A percentile compares a stretch with the other conserved stretches of the same genome.
Evolutionary conservation across 345 rosid species (phyloP).

Genomic region (Syzygium aqueum): DNA sequence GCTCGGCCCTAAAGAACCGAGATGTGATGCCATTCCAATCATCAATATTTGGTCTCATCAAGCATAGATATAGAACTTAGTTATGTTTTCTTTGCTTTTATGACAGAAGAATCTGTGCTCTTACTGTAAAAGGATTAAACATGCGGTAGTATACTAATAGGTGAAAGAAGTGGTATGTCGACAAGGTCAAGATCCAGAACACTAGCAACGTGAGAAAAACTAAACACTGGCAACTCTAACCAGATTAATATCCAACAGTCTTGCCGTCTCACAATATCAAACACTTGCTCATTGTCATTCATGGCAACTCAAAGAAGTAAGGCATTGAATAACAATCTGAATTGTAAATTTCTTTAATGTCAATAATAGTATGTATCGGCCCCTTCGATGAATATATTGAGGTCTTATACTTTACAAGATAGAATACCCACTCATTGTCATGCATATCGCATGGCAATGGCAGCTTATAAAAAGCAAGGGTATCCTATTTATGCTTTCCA

Average conservation of each 20-base stretch:
- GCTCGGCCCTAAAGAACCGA: neutral
- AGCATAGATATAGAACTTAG: neutral
- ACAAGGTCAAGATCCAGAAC: neutral
- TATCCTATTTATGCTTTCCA: neutral
- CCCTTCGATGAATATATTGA: neutral
- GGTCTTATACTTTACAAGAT: neutral
- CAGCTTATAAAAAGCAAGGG: neutral
- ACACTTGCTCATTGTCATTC: neutral
- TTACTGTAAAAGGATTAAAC: neutral
- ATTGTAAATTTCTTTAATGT: neutral
- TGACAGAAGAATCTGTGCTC: neutral
- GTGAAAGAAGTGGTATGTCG: neutral
- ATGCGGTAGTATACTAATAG: neutral
- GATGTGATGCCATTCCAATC: neutral
- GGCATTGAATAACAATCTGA: neutral
- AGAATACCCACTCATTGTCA: neutral
- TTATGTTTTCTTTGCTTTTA: neutral
- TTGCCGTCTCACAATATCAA: neutral
- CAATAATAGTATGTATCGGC: neutral
- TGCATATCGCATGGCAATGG: neutral
- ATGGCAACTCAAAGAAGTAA: neutral
- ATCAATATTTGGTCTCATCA: neutral
- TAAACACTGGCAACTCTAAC: neutral
- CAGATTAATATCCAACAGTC: neutral
- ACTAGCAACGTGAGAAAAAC: neutral